Evolutionary conservation across 164 flowering plant genomes (phyloP).

Genomic region (Vitis amurensis): DNA sequence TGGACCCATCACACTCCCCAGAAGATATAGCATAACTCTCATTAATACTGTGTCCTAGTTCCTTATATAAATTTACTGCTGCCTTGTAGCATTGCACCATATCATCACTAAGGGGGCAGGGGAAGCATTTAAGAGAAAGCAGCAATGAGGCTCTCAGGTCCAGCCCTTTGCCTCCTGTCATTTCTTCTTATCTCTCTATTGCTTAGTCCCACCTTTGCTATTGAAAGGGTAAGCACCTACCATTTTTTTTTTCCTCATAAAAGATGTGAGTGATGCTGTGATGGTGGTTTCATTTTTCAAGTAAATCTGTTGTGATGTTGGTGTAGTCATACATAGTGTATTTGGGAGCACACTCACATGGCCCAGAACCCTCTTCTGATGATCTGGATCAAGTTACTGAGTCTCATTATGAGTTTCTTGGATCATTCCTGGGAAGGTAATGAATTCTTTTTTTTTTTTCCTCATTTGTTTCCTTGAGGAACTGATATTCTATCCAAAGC

Average conservation of each 20-base stretch:
- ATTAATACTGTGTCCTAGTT: too few species aligned
- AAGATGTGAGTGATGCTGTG: neutral
- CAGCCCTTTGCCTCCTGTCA: conserved; percentile 9
- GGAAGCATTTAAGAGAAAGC: neutral
- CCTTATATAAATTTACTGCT: too few species aligned
- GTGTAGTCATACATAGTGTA: conserved; percentile 28
- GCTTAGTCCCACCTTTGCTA: conserved; percentile 23
- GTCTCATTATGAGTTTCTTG: conserved; percentile 27
- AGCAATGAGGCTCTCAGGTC: conserved; percentile 12
- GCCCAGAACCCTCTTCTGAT: neutral
- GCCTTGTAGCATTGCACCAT: too few species aligned
- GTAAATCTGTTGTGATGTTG: neutral
- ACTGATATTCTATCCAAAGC: too few species aligned
- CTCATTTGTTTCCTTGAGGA: too few species aligned
- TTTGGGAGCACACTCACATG: conserved; percentile 34
- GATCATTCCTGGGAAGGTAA: conserved; percentile 32
- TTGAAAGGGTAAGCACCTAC: conserved; percentile 23
- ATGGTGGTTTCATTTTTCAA: neutral
- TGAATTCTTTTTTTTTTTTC: too few species aligned
- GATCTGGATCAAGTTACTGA: conserved; percentile 16
- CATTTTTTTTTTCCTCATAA: neutral
- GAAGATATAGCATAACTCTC: too few species aligned
- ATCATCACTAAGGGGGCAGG: too few species aligned
- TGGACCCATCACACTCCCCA: too few species aligned
- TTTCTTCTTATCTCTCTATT: conserved; percentile 10